Evolutionary conservation across 805 yeast species (phyloP).

Genomic region (Metschnikowia kunwiensis): DNA sequence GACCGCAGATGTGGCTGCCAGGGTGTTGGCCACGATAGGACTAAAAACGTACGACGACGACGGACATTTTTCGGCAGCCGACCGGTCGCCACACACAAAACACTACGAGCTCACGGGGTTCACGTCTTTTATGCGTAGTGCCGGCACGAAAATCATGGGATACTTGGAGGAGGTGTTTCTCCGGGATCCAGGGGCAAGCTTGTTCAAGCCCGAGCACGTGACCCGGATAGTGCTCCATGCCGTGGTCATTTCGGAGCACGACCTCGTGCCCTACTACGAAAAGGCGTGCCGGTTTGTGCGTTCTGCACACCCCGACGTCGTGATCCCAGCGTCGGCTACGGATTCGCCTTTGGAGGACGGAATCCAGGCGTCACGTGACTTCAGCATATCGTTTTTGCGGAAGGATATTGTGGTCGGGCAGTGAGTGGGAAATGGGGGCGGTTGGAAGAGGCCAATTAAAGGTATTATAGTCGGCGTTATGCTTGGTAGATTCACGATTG

Average conservation of each 20-base stretch:
- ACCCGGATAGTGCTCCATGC: constrained; percentile 30
- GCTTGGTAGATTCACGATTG: too few species aligned
- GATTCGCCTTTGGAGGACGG: constrained; percentile 35
- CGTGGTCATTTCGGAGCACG: constrained; percentile 49
- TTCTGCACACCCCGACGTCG: constrained; percentile 21
- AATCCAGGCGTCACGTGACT: constrained; percentile 36
- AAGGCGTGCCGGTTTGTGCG: constrained; percentile 36
- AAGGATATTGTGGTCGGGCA: constrained; percentile 13
- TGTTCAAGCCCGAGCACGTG: constrained; percentile 10
- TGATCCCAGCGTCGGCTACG: constrained; percentile 12
- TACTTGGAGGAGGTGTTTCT: constrained; percentile 20
- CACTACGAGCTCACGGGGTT: constrained; percentile 49
- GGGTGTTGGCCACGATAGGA: constrained; percentile 30
- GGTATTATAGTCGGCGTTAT: too few species aligned
- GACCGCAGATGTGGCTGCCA: constrained; percentile 14
- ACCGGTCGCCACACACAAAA: constrained; percentile 4
- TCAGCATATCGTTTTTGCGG: constrained; percentile 39
- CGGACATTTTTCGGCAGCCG: constrained; percentile 2
- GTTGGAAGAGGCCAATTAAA: too few species aligned
- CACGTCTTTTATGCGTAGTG: constrained; percentile 47
- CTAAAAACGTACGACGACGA: constrained; percentile 12
- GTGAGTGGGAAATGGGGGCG: neutral
- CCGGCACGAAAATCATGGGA: constrained; percentile 31
- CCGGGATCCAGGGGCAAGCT: neutral
- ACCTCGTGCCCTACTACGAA: constrained; percentile 44